Evolutionary conservation across 306 rosid species (phyloP).

Genomic region (Morella rubra): DNA sequence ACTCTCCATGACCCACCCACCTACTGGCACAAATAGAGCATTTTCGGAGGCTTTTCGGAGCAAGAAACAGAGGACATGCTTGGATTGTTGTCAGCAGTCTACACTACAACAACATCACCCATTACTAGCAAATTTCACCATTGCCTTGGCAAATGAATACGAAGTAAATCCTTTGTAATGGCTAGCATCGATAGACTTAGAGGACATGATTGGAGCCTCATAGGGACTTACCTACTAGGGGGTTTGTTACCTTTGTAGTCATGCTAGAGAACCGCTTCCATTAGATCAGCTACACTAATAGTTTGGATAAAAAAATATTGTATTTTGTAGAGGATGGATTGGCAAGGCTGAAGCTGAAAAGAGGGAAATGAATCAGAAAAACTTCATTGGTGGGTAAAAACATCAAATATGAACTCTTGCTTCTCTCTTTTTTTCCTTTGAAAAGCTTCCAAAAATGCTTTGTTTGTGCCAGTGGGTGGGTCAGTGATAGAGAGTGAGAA

Average conservation of each 20-base stretch:
- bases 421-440: too few species aligned
- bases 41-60: too few species aligned
- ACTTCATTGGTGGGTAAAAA: not conserved
- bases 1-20: too few species aligned
- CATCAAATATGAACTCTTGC: not conserved
- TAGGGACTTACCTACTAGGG: slow-evolving; percentile 18
- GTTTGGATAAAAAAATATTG: slow-evolving; percentile 26
- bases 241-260: slow-evolving; percentile 11
- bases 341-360: not conserved
- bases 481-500: too few species aligned
- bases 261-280: slow-evolving; percentile 43
- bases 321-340: not conserved
- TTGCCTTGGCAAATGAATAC: slow-evolving; percentile 3
- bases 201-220: not conserved
- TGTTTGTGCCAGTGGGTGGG: too few species aligned
- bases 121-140: not conserved
- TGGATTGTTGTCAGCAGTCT: too few species aligned
- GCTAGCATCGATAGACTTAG: not conserved
- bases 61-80: too few species aligned
- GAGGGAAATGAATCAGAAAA: not conserved
- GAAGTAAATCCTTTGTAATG: slow-evolving; percentile 1
- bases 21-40: too few species aligned
- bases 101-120: too few species aligned
- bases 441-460: too few species aligned
- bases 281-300: slow-evolving; percentile 30